Evolutionary conservation across 768 basidiomycete species (phyloP).

Genomic region (Kwoniella sp.): DNA sequence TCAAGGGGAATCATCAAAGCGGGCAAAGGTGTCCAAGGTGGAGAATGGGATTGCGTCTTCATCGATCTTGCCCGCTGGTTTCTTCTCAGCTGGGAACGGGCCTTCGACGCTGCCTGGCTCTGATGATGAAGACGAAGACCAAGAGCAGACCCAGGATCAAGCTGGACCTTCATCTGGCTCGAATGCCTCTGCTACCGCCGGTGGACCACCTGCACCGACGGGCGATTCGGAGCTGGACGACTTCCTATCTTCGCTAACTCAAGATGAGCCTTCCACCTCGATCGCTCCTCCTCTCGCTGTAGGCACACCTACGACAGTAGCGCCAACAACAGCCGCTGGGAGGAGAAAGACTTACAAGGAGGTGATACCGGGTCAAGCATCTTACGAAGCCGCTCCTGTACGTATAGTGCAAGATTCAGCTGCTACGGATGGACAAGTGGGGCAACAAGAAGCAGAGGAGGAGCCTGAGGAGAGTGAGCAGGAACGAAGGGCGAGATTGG

Average conservation of each 20-base stretch:
- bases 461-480: constrained; percentile 48
- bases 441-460: constrained; percentile 36
- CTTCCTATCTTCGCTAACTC: constrained; percentile 41
- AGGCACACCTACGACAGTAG: not conserved
- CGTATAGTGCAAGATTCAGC: constrained; percentile 33
- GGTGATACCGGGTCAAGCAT: constrained; percentile 39
- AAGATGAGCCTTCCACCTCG: constrained; percentile 7
- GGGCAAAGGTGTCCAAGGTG: constrained; percentile 1
- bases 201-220: constrained; percentile 22
- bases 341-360: constrained; percentile 41
- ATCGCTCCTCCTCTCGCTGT: not conserved
- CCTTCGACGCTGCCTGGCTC: not conserved
- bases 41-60: not conserved
- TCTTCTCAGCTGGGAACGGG: constrained; percentile 22
- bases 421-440: constrained; percentile 23
- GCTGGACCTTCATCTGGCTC: constrained; percentile 5
- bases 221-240: constrained; percentile 51
- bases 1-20: constrained; percentile 16
- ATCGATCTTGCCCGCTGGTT: constrained; percentile 22
- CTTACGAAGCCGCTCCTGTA: constrained; percentile 51
- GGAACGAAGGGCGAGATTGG: constrained; percentile 39
- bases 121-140: constrained; percentile 5
- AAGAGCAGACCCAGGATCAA: constrained; percentile 6
- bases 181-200: not conserved
- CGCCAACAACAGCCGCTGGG: constrained; percentile 4